Evolutionary conservation across 441 rosid genomes (phyloP), one percentile per base, ranked within the genome.

Genomic region (Erysimum cheiri): DNA sequence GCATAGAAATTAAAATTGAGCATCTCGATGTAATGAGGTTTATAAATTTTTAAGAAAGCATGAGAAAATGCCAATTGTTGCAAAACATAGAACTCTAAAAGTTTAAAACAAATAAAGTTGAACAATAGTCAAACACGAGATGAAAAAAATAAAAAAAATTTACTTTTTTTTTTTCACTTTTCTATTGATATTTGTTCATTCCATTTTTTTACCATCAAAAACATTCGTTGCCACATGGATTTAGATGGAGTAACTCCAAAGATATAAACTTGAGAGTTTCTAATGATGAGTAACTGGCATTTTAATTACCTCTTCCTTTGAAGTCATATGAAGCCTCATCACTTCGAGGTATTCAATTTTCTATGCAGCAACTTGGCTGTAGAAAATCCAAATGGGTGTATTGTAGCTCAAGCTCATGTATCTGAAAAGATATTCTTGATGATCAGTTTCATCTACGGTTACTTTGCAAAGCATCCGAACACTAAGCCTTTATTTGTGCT

Each of bases 351-450:
- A 35, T 80, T 88, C 61, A 81, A 83, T 58, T 90, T 90, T 76
- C 84, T 88, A 14, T 74, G 80, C 17, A 83, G 80, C 28, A 88
- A 86, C 71, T 71, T 90, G 52, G 81, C 81, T 7, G 56, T 77
- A 7, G 88, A 86, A 56, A 73, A 78, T 47, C 92, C 93, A 0
- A 87, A 90, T 24, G 89, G 96, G 17, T 85, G 93, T 69, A 83
- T 90, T 54, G 35, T 86, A 68, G 90, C 93, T 43, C 92, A 85
- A 80, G 93, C 90, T 60, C 92, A 86, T 33, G 84, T 91, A 22
- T 88, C 85, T 0, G 93, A 91, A 28, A 88, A 88, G 78, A 83
- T 86, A 1, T 90, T 88, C 59, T 78, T 86, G 84, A 84, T 88
- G 11, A 85, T 85, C 35, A 85, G 86, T 70, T 86, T 88, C 69